phyloP scores from a whole-genome alignment of 805 yeast genomes.

The Nematodospora valgi region DNA sequence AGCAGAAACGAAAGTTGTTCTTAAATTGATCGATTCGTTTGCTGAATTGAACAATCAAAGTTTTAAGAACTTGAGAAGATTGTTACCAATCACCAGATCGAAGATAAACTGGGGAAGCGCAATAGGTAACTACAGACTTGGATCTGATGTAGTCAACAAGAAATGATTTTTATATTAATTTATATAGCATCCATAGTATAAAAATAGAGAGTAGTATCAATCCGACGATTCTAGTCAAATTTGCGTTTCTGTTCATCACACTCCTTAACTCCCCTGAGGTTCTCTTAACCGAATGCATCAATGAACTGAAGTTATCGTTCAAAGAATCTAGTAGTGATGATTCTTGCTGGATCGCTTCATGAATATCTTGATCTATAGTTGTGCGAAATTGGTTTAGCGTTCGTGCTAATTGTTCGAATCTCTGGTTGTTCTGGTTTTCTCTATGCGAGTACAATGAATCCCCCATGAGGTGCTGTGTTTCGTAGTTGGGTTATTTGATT shows the following conservation, averaged over 20 bases:
- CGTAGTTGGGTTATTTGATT: background rate
- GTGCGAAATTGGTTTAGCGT: conserved; percentile 41
- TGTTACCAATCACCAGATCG: conserved; percentile 86
- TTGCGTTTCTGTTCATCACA: conserved; percentile 41
- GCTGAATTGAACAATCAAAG: conserved; percentile 70
- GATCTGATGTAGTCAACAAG: conserved; percentile 63
- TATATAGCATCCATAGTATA: conserved; percentile 37
- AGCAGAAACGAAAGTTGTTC: conserved; percentile 60
- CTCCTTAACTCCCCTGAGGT: conserved; percentile 39
- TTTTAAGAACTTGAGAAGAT: conserved; percentile 84
- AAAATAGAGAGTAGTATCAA: conserved; percentile 30
- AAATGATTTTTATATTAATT: conserved; percentile 19
- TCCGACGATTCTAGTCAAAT: conserved; percentile 36
- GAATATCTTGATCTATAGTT: conserved; percentile 41
- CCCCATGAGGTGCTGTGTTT: conserved; percentile 14
- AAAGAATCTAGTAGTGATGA: conserved; percentile 35
- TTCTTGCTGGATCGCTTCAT: conserved; percentile 39
- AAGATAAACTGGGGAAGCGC: conserved; percentile 95
- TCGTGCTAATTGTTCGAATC: conserved; percentile 41
- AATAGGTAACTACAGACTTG: conserved; percentile 83
- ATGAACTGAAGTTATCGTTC: conserved; percentile 35
- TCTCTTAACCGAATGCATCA: conserved; percentile 36
- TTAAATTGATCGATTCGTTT: conserved; percentile 59
- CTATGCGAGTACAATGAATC: conserved; percentile 36
- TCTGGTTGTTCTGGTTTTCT: conserved; percentile 40